Evolutionary conservation across 257 asterid species (phyloP), one percentile per base, ranked within the genome.

Genomic region (Capsicum rhomboideum): DNA sequence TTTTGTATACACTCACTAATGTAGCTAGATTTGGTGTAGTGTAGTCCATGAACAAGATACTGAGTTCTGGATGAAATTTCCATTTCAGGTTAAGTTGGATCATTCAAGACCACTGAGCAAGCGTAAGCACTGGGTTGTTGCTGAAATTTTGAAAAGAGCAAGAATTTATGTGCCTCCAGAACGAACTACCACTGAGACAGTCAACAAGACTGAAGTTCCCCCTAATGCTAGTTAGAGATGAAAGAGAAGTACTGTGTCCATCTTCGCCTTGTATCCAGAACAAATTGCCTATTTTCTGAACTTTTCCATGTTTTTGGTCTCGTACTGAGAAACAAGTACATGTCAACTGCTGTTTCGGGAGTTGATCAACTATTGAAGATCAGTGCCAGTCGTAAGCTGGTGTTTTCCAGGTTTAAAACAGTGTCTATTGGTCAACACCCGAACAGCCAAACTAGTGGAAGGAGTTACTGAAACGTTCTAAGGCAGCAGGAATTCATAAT

Each of bases 91-190:
- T 83, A 92, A 83, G 84, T 84, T 95, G 91, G 98, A 93, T 82
- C 94, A 95, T 49, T 93, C 98, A 82, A 91, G 97, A 87, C 98
- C 98, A 46, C 53, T 95, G 72, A 95, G 99, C 97, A 95, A 94
- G 89, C 89, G 85, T 20, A 95, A 95, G 87, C 81, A 83, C 46
- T 95, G 99, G 98, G 64, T 90, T 50, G 99, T 92, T 28, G 93
- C 95, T 3, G 98, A 96, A 28, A 93, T 93, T 77, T 92, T 96
- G 87, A 94, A 91, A 90, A 93, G 92, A 68, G 97, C 96, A n/a
- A 88, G 88, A 82, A 89, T 93, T 50, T 94, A 92, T 44, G 85
- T 68, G n/a, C 91, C 98, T 14, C 92, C 91, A 26, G 44, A 69
- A 4, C 79, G 29, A 8, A 74, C 82, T 16, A 42, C 49, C 10